Base-by-base conservation (phyloP, 2,329 filamentous ascomycete species). In the Harringtonia lauricola region DNA sequence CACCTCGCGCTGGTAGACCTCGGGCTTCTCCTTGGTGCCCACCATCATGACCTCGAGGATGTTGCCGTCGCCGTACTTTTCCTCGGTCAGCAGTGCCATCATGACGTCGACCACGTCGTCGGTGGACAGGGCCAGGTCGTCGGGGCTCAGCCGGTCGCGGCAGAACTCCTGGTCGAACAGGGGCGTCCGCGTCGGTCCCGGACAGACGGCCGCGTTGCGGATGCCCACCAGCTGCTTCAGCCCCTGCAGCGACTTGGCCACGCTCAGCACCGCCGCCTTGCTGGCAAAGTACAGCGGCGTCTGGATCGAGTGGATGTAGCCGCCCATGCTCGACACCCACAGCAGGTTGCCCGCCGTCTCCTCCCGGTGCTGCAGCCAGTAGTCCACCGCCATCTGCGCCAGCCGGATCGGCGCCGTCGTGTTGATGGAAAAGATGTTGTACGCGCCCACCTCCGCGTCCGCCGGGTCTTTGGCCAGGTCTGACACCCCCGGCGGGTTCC, bases 331-430 rank as follows among this genome's bases (percentile, higher is more conserved):
- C 46, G 64, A 61, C 4, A 68, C 49, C 2, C 67, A 50, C 43
- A 9, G 57, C 59, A 24, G 59, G 51, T 29, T 64, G 24, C 34
- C 41, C n/a, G 17, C 10, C 24, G 18, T 26, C 28, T 8, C 13
- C 34, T 4, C n/a, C n/a, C 41, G 41, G 21, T 42, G n/a, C 13
- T 42, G 34, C 18, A 42, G 26, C 62, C 62, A 68, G 46, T 62
- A 54, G 0, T 57, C 57, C 0, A 68, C 50, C 0, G 65, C 65
- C 17, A 68, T 47, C 49, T 68, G 65, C 0, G 64, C 65, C 1
- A 55, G 46, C 1, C 64, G 57, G 26, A 68, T 64, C 0, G 65
- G 65, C 36, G 67, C 65, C 0, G 56, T 63, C 2, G 68, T 48
- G 45, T 68, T 67, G 36, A 67, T 60, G 18, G 66, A 63, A 1